A percentile compares a stretch with the other conserved stretches of the same genome.
phyloP scores from a whole-genome alignment of 371 early-diverging fungal species.

The Capniomyces stellatus region DNA sequence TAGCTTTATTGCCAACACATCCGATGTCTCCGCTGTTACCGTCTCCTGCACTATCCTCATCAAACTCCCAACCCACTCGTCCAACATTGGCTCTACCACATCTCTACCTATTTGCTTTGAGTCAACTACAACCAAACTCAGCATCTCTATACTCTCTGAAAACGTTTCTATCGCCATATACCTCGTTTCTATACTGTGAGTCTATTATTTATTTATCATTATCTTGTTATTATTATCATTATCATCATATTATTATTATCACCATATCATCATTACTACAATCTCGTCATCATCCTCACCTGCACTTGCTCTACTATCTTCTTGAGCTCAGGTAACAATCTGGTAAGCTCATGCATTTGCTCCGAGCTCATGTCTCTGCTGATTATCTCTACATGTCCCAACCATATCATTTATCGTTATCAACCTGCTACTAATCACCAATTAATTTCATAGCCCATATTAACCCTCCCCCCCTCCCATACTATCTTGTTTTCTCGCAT shows the following conservation, averaged over 20 bases:
- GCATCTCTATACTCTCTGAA: constrained; percentile 61
- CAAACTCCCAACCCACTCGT: neutral
- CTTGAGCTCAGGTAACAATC: constrained; percentile 65
- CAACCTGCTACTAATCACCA: too few relatives aligned
- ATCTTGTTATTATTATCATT: too few relatives aligned
- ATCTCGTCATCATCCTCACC: too few relatives aligned
- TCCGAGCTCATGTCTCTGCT: constrained; percentile 68
- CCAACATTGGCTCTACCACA: neutral
- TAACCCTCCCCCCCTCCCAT: too few relatives aligned
- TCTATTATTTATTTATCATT: too few relatives aligned
- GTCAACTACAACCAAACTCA: neutral
- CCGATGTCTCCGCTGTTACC: neutral
- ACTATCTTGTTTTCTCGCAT: too few relatives aligned
- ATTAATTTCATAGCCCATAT: too few relatives aligned
- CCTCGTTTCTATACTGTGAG: constrained; percentile 43
- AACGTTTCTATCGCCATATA: constrained; percentile 64
- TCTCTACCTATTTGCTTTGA: neutral
- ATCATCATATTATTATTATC: too few relatives aligned
- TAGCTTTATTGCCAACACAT: neutral
- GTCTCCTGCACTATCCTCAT: neutral
- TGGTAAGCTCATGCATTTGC: constrained; percentile 61
- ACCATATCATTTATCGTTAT: too few relatives aligned
- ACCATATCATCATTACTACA: too few relatives aligned
- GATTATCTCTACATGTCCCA: constrained; percentile 67
- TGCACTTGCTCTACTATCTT: constrained; percentile 41